Base-by-base conservation (phyloP, 1,284 basidiomycete species). In the Phaffia rhodozyma region DNA sequence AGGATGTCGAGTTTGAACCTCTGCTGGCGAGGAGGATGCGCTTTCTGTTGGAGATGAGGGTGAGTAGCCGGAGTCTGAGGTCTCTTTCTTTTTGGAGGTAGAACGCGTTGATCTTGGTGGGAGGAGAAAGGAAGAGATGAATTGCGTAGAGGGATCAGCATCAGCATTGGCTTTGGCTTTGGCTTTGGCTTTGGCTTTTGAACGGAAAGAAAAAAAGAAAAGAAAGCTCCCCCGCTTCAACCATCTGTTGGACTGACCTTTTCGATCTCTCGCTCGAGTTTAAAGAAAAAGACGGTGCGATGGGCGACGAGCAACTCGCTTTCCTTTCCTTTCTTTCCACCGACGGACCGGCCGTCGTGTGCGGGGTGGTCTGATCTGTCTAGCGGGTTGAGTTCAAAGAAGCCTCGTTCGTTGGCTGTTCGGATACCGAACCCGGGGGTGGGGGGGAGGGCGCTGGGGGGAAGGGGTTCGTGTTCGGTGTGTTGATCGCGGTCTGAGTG, bases 261-360 rank as follows among this genome's bases (percentile, higher is more conserved):
- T 78, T 98, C 96, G 25, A 98, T 80, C 76, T 99, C 96, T 43
- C 96, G 83, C 75, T 97, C 94, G 1, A 99, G 83, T 73, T 94
- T 97, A 82, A 97, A 98, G 81, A 99, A 98, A 81, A 97, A 99
- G 0, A 92, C 91, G 25, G 94, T 90, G 72, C 94, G 91, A 79
- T 97, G 91, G 21, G 91, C 90, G 71, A 88, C 88, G 71, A 94
- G 91, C 72, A 86, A 77, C 55, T 76, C 75, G 25, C 69, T 65
- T 57, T 73, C 74, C 47, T 66, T 64, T 65, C 67, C 58, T 71
- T 66, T 43, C 61, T 67, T n/a, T 67, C 63, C 54, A 50, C 55
- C 55, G 60, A 58, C 4, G 56, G 60, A 13, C 60, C 57, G 43
- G 43, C 57, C 18, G 18, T 49, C 34, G 38, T 58, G 57, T 27